A percentile compares a stretch with the other conserved stretches of the same genome.
These are phyloP conservation scores for Odonthalia washingtoniensis DNA, from an alignment of 31 red algal genomes.

Conservation along the genomic window DNA sequence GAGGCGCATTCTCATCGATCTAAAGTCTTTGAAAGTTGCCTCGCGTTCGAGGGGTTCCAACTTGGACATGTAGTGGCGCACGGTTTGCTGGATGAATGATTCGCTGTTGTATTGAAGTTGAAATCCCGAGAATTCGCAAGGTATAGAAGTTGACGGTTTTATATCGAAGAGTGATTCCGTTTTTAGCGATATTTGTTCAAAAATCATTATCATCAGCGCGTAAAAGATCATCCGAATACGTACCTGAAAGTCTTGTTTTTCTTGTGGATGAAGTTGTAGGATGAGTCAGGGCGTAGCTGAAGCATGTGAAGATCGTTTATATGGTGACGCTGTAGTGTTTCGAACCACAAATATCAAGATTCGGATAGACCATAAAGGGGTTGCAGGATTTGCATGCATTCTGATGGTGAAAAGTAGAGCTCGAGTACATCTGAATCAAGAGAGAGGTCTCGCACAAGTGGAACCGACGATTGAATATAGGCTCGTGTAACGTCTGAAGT, in stretches of 20 bases:
- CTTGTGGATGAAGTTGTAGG: too few relatives aligned
- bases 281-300: too few relatives aligned
- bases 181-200: neutral
- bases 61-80: conserved; percentile 21
- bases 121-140: conserved; percentile 28
- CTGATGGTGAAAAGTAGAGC: conserved; percentile 30
- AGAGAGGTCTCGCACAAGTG: conserved; percentile 29
- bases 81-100: neutral
- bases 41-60: conserved; percentile 1
- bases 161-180: neutral
- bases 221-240: too few relatives aligned
- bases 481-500: conserved; percentile 48
- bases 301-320: too few relatives aligned
- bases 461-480: conserved; percentile 44
- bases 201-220: conserved; percentile 28
- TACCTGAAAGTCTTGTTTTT: too few relatives aligned
- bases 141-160: neutral
- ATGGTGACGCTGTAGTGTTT: too few relatives aligned
- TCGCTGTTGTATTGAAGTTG: neutral
- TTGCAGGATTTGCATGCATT: conserved; percentile 41
- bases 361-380: conserved; percentile 45
- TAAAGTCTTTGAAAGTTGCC: neutral
- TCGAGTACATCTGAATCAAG: conserved; percentile 28
- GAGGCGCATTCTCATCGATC: conserved; percentile 47
- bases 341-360: conserved; percentile 36